These are phyloP conservation scores for Apiotrichum siamense DNA, from an alignment of 1,284 basidiomycete species.

Conservation along the genomic window DNA sequence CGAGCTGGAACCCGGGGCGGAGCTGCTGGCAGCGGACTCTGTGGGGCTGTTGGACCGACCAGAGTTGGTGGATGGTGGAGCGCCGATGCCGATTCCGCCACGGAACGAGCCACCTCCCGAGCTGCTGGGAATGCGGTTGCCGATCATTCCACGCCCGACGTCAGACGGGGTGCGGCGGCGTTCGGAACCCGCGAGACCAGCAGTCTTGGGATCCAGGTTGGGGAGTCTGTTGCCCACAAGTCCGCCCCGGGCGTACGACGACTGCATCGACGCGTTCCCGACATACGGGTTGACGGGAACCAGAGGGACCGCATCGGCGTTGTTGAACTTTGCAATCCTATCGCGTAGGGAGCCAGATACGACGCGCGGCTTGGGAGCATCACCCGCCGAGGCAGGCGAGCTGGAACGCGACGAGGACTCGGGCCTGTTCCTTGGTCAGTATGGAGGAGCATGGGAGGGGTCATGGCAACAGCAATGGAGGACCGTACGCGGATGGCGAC, in stretches of 20 bases:
- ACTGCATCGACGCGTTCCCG: slow-evolving; percentile 13
- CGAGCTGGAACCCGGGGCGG: slow-evolving; percentile 8
- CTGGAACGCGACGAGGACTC: slow-evolving; percentile 11
- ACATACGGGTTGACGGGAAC: slow-evolving; percentile 36
- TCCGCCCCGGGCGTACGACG: slow-evolving; percentile 27
- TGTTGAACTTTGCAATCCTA: slow-evolving; percentile 46
- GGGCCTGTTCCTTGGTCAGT: slow-evolving; percentile 3
- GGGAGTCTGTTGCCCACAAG: slow-evolving; percentile 43
- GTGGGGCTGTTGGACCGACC: slow-evolving; percentile 28
- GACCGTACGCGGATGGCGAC: no score
- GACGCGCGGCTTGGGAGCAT: slow-evolving; percentile 15
- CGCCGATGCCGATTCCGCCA: background rate
- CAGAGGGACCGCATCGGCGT: slow-evolving; percentile 33
- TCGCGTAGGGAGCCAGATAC: slow-evolving; percentile 44
- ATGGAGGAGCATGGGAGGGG: no score
- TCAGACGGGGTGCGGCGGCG: slow-evolving; percentile 32
- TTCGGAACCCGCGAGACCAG: slow-evolving; percentile 19
- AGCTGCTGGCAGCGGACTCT: slow-evolving; percentile 23
- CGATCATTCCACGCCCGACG: slow-evolving; percentile 28
- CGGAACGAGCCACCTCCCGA: background rate
- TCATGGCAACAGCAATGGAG: no score
- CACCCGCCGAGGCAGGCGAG: slow-evolving; percentile 2
- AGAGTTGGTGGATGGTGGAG: background rate
- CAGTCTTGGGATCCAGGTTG: slow-evolving; percentile 38
- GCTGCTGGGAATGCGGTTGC: slow-evolving; percentile 37